phyloP scores from a whole-genome alignment of 495 filamentous ascomycete genomes.

The Xylaria longipes region DNA sequence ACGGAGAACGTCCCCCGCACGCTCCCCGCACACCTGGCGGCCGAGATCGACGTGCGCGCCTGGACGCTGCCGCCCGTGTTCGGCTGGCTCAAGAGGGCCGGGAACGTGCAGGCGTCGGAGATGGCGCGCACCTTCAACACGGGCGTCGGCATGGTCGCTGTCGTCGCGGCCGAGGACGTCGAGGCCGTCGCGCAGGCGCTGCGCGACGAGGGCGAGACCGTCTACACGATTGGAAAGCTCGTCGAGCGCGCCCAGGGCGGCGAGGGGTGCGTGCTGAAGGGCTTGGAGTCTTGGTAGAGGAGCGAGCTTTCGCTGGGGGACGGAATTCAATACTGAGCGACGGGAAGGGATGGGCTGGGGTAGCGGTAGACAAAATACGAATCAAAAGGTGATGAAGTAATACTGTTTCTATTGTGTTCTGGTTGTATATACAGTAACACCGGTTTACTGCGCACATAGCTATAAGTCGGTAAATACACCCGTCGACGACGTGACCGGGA shows the following conservation, averaged over 20 bases:
- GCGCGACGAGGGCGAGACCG: slow-evolving; percentile 72
- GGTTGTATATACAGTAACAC: neutral
- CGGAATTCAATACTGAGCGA: too few relatives aligned
- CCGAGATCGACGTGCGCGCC: slow-evolving; percentile 71
- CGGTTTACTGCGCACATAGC: neutral
- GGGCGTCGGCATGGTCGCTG: slow-evolving; percentile 90
- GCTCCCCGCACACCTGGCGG: slow-evolving; percentile 77
- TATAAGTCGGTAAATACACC: neutral
- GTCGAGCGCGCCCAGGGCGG: slow-evolving; percentile 54
- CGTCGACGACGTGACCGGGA: neutral
- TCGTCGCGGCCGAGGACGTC: slow-evolving; percentile 65
- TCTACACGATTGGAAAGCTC: slow-evolving; percentile 77
- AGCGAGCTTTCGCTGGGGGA: neutral
- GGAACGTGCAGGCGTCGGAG: slow-evolving; percentile 75
- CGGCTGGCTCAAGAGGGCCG: slow-evolving; percentile 79
- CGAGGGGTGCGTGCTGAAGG: slow-evolving; percentile 71
- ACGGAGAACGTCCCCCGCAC: slow-evolving; percentile 93
- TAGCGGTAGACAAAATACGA: slow-evolving; percentile 18
- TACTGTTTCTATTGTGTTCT: neutral
- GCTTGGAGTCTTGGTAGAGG: slow-evolving; percentile 71
- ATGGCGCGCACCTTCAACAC: slow-evolving; percentile 94
- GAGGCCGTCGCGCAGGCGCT: slow-evolving; percentile 61
- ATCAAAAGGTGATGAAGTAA: neutral
- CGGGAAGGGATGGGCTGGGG: too few relatives aligned
- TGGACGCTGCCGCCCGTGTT: slow-evolving; percentile 82